phyloP scores from a whole-genome alignment of 116 monocot species.

The Zostera marina region DNA sequence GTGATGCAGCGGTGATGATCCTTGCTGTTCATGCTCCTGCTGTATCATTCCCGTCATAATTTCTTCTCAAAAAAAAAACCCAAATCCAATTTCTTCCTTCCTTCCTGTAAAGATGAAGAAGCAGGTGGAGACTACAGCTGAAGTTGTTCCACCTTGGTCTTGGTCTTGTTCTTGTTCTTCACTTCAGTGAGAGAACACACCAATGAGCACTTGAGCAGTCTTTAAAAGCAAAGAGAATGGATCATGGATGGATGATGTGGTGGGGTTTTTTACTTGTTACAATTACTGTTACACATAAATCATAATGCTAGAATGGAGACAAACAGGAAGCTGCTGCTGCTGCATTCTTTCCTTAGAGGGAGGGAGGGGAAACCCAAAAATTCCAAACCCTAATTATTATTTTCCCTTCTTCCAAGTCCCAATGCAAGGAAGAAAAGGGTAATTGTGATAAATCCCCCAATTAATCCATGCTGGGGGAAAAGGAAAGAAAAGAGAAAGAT shows the following conservation, averaged over 20 bases:
- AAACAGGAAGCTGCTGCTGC: conserved; percentile 1
- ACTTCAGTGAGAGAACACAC: no score
- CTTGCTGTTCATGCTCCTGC: not conserved
- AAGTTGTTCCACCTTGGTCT: not conserved
- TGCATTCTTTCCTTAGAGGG: conserved; percentile 1
- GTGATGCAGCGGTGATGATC: conserved; percentile 16
- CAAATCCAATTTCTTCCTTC: not conserved
- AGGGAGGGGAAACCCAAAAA: not conserved
- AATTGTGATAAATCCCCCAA: no score
- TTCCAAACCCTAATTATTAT: conserved; percentile 2
- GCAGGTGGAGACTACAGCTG: not conserved
- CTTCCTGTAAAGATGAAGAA: not conserved
- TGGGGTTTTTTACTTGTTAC: no score
- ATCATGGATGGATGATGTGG: no score
- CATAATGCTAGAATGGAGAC: not conserved
- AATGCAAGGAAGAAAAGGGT: no score
- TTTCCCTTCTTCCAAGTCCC: not conserved
- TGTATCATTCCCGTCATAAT: conserved; percentile 3
- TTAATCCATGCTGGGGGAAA: no score
- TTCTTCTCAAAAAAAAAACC: not conserved
- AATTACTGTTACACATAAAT: not conserved
- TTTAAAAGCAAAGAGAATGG: no score
- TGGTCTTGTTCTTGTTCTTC: no score
- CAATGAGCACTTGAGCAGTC: no score
- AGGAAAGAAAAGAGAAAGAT: no score